These are phyloP conservation scores for Epichloe amarillans DNA, from an alignment of 2,329 filamentous ascomycete species.

Conservation along the genomic window DNA sequence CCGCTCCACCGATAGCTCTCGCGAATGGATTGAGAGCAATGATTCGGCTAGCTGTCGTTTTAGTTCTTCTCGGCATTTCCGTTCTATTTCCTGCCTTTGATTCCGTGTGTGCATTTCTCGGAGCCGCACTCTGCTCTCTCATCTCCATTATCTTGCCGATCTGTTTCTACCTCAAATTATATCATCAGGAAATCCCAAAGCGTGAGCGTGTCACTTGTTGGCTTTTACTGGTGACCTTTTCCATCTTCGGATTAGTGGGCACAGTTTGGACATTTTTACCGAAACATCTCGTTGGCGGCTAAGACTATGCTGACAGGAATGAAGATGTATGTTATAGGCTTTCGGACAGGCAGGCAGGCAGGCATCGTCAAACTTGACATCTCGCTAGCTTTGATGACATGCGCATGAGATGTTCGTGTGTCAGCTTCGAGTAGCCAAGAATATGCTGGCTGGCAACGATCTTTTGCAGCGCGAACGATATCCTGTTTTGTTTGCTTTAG, in stretches of 20 bases:
- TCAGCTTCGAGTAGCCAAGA: too few relatives aligned
- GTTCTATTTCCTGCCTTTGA: conserved; percentile 64
- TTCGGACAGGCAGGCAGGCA: too few relatives aligned
- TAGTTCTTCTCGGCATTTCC: conserved; percentile 65
- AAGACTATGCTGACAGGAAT: too few relatives aligned
- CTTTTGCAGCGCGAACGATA: too few relatives aligned
- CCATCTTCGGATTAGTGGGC: conserved; percentile 57
- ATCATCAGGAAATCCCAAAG: conserved; percentile 53
- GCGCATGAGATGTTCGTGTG: too few relatives aligned
- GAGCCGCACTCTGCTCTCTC: conserved; percentile 79
- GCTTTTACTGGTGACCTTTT: conserved; percentile 55
- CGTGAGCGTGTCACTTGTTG: conserved; percentile 55
- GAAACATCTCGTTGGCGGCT: conserved; percentile 52
- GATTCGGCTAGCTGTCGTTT: conserved; percentile 52
- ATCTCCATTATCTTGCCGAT: conserved; percentile 87
- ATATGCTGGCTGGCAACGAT: not conserved
- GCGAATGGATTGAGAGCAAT: conserved; percentile 39
- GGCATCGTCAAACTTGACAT: too few relatives aligned
- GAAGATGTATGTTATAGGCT: too few relatives aligned
- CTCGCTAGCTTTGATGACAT: too few relatives aligned
- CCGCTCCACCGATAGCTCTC: conserved; percentile 24
- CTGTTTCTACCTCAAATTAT: conserved; percentile 82
- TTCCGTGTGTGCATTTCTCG: conserved; percentile 82
- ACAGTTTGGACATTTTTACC: conserved; percentile 85
- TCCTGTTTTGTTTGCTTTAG: too few relatives aligned